Evolutionary conservation across 108 stramenopile species (phyloP).

Genomic region (Phaeodactylum tricornutum): DNA sequence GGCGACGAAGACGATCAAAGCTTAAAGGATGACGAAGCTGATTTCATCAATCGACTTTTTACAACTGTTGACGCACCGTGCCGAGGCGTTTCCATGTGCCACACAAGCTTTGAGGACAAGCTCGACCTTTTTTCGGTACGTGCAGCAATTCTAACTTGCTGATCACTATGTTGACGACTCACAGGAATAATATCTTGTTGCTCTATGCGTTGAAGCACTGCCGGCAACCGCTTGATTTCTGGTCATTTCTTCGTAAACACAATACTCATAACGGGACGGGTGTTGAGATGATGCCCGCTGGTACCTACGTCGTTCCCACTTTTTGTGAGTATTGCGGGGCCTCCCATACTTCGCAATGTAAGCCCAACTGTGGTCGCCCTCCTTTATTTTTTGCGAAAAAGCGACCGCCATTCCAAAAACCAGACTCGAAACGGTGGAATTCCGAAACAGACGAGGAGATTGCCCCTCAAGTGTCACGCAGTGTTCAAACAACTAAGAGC

Average conservation of each 20-base stretch:
- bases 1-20: too few relatives aligned
- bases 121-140: conserved; percentile 11
- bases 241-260: background rate
- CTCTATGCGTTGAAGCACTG: conserved; percentile 4
- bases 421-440: conserved; percentile 3
- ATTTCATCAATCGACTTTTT: conserved; percentile 7
- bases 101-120: conserved; percentile 4
- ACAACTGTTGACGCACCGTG: conserved; percentile 12
- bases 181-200: background rate
- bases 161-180: background rate
- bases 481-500: too few relatives aligned
- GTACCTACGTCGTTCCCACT: conserved; percentile 9
- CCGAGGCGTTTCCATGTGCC: conserved; percentile 3
- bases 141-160: background rate
- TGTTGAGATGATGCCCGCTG: background rate
- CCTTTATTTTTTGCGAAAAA: conserved; percentile 18
- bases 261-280: background rate
- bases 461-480: too few relatives aligned
- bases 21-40: background rate
- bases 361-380: conserved; percentile 15
- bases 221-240: conserved; percentile 14
- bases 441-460: conserved; percentile 5
- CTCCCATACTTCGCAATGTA: conserved; percentile 1
- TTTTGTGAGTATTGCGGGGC: conserved; percentile 23
- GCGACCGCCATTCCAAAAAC: conserved; percentile 17